These are phyloP conservation scores for Phragmites australis DNA, from an alignment of 176 grass and related monocot genomes.

Conservation along the genomic window DNA sequence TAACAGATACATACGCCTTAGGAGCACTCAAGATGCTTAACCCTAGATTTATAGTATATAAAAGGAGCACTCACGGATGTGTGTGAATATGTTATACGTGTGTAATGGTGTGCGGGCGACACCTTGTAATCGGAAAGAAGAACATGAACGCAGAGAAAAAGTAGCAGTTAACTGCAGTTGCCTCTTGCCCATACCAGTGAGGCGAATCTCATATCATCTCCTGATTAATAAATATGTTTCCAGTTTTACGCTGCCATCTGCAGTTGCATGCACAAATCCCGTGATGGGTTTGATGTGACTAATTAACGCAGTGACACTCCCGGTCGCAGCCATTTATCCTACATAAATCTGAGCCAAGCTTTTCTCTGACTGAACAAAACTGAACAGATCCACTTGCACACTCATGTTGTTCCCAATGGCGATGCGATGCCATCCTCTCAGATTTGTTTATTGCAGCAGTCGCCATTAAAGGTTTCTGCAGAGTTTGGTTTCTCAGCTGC, in stretches of 20 bases:
- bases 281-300: slow-evolving; percentile 1
- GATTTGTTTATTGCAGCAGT: slow-evolving; percentile 29
- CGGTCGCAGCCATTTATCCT: background rate
- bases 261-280: background rate
- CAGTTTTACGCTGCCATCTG: background rate
- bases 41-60: no score
- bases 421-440: background rate
- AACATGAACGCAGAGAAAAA: no score
- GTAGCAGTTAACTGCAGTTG: background rate
- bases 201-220: background rate
- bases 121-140: no score
- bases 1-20: background rate
- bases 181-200: background rate
- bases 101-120: no score
- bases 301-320: background rate
- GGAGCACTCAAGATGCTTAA: no score
- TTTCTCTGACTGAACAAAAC: background rate
- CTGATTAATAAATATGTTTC: background rate
- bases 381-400: slow-evolving; percentile 1
- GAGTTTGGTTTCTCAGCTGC: background rate
- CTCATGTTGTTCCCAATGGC: background rate
- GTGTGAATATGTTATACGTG: no score
- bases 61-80: no score
- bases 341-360: background rate
- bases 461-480: background rate